A percentile compares a stretch with the other conserved stretches of the same genome.
phyloP scores from a whole-genome alignment of 805 yeast species.

The Candida chauliodis region DNA sequence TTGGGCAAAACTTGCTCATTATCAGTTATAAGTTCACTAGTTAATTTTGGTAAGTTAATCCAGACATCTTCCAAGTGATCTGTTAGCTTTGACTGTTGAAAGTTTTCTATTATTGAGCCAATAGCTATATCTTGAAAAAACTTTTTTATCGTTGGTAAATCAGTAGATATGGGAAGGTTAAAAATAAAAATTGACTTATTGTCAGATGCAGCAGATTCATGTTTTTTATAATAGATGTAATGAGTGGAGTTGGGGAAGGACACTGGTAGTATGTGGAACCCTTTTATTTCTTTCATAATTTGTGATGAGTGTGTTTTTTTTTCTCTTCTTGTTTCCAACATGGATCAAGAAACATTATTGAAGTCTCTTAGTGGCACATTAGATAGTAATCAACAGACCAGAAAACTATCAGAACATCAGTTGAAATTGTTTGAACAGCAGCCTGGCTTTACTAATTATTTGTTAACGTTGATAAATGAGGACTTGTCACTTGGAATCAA shows the following conservation, averaged over 20 bases:
- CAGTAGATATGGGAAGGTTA: slow-evolving; percentile 68
- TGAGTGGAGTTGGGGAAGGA: slow-evolving; percentile 45
- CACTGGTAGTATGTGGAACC: slow-evolving; percentile 52
- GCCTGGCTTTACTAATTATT: slow-evolving; percentile 55
- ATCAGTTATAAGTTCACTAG: slow-evolving; percentile 47
- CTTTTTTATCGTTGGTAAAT: slow-evolving; percentile 48
- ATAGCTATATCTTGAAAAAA: slow-evolving; percentile 58
- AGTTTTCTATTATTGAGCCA: slow-evolving; percentile 60
- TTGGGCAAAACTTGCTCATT: slow-evolving; percentile 49
- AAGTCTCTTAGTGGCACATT: slow-evolving; percentile 51
- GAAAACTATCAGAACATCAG: slow-evolving; percentile 54
- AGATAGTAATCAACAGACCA: slow-evolving; percentile 45
- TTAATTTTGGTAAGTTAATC: slow-evolving; percentile 53
- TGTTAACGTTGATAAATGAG: slow-evolving; percentile 49
- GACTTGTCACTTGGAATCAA: slow-evolving; percentile 34
- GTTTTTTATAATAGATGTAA: slow-evolving; percentile 65
- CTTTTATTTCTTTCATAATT: slow-evolving; percentile 47
- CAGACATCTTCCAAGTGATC: slow-evolving; percentile 45
- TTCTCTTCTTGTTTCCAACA: slow-evolving; percentile 12
- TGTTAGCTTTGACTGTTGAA: slow-evolving; percentile 30
- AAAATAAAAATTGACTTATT: slow-evolving; percentile 67
- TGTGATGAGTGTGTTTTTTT: background rate
- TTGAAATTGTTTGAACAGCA: slow-evolving; percentile 49
- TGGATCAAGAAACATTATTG: slow-evolving; percentile 51
- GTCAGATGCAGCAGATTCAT: slow-evolving; percentile 43